Conservation (phyloP, 768 basidiomycete species). For the Coprinopsis strossmayeri region DNA sequence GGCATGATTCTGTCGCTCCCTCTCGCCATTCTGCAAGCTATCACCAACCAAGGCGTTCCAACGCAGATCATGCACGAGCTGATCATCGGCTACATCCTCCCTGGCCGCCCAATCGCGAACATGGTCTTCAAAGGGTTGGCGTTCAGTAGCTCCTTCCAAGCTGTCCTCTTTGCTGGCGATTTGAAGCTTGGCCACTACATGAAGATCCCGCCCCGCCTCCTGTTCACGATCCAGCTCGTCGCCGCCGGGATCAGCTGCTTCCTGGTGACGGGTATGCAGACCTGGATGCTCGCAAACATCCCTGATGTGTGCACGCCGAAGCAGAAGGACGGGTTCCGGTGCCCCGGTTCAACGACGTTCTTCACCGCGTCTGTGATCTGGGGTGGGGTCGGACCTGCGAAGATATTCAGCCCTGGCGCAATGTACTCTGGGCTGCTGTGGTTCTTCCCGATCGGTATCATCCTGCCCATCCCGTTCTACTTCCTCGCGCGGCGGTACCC, state of each 20-base stretch:
- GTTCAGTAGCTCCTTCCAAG: conserved; percentile 54
- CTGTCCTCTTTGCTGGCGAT: conserved; percentile 62
- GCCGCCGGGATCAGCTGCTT: conserved; percentile 52
- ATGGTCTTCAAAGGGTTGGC: conserved; percentile 72
- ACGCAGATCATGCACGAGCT: conserved; percentile 72
- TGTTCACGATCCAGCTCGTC: conserved; percentile 64
- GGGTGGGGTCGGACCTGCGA: conserved; percentile 57
- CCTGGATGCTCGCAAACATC: conserved; percentile 68
- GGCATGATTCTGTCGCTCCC: conserved; percentile 52
- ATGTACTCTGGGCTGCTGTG: conserved; percentile 57
- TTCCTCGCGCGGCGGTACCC: conserved; percentile 76
- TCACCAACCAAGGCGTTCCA: conserved; percentile 75
- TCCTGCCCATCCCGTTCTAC: conserved; percentile 78
- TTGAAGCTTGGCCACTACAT: conserved; percentile 87
- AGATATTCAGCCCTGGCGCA: conserved; percentile 28
- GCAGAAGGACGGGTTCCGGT: conserved; percentile 60
- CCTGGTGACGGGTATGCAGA: conserved; percentile 55
- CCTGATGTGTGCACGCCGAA: conserved; percentile 60
- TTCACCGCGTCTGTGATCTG: conserved; percentile 70
- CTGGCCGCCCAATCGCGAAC: conserved; percentile 74
- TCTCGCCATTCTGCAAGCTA: conserved; percentile 75
- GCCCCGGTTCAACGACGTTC: conserved; percentile 60
- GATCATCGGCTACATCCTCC: conserved; percentile 70
- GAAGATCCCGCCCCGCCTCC: conserved; percentile 80
- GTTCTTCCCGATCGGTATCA: conserved; percentile 74